phyloP scores from a whole-genome alignment of 306 rosid genomes.

The Astragalus glycyphyllos region DNA sequence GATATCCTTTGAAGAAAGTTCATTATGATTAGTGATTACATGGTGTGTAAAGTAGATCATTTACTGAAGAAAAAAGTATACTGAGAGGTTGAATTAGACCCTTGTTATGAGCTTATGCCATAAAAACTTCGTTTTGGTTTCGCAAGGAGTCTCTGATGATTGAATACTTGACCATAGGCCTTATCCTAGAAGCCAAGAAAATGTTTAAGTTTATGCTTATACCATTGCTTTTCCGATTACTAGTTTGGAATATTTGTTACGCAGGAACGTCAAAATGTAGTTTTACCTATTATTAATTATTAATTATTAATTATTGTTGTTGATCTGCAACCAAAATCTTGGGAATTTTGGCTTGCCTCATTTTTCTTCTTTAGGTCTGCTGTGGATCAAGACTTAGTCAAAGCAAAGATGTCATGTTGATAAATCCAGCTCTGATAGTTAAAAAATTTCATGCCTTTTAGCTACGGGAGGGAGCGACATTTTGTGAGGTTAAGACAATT shows the following conservation, averaged over 20 bases:
- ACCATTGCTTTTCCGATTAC: not conserved
- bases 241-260: not conserved
- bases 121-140: too few relatives aligned
- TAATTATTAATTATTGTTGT: slow-evolving; percentile 1
- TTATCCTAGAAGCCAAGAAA: not conserved
- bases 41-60: not conserved
- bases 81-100: not conserved
- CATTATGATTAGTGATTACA: too few relatives aligned
- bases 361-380: slow-evolving; percentile 38
- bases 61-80: not conserved
- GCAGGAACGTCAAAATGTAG: slow-evolving; percentile 7
- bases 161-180: slow-evolving; percentile 9
- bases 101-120: not conserved
- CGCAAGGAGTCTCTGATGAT: slow-evolving; percentile 8
- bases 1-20: not conserved
- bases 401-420: slow-evolving; percentile 38
- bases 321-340: not conserved
- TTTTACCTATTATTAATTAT: slow-evolving; percentile 14
- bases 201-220: not conserved
- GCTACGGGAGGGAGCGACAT: slow-evolving; percentile 43
- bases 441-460: slow-evolving; percentile 10
- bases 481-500: slow-evolving; percentile 20
- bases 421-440: slow-evolving; percentile 42
- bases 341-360: slow-evolving; percentile 8
- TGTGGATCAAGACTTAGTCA: slow-evolving; percentile 22